Conservation (phyloP, 169 alveolate species). For the Babesia sp. region DNA sequence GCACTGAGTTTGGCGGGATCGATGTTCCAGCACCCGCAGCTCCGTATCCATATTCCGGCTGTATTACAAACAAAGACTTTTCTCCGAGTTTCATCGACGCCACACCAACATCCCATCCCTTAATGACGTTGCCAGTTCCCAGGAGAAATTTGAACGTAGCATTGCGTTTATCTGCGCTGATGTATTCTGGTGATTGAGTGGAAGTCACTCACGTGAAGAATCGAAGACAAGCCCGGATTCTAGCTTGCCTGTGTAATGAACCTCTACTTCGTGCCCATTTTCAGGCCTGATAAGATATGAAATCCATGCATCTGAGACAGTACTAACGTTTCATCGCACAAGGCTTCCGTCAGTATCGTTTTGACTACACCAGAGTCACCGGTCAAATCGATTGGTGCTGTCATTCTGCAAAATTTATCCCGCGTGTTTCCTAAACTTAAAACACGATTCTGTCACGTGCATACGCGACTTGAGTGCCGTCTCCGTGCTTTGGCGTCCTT, state of each 20-base stretch:
- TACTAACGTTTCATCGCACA: conserved; percentile 44
- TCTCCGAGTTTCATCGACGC: conserved; percentile 77
- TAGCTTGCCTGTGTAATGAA: conserved; percentile 82
- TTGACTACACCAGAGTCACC: conserved; percentile 68
- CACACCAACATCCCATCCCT: conserved; percentile 81
- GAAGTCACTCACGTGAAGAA: conserved; percentile 71
- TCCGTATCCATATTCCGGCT: conserved; percentile 82
- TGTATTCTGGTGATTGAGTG: background rate
- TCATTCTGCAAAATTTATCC: conserved; percentile 12
- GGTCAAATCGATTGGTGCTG: conserved; percentile 51
- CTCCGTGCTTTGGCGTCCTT: background rate
- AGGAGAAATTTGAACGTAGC: conserved; percentile 76
- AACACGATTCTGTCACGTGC: too few relatives aligned
- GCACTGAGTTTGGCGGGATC: conserved; percentile 80
- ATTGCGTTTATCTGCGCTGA: conserved; percentile 63
- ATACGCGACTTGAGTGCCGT: background rate
- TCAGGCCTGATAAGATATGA: conserved; percentile 57
- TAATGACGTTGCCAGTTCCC: conserved; percentile 80
- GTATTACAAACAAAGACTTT: conserved; percentile 62
- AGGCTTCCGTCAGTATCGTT: conserved; percentile 39
- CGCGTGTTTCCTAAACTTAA: background rate
- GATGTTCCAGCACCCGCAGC: conserved; percentile 79
- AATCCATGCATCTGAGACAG: too few relatives aligned
- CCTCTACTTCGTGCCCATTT: conserved; percentile 81
- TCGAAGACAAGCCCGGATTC: conserved; percentile 80